These are phyloP conservation scores for Russula vinacea DNA, from an alignment of 768 basidiomycete species.

Conservation along the genomic window DNA sequence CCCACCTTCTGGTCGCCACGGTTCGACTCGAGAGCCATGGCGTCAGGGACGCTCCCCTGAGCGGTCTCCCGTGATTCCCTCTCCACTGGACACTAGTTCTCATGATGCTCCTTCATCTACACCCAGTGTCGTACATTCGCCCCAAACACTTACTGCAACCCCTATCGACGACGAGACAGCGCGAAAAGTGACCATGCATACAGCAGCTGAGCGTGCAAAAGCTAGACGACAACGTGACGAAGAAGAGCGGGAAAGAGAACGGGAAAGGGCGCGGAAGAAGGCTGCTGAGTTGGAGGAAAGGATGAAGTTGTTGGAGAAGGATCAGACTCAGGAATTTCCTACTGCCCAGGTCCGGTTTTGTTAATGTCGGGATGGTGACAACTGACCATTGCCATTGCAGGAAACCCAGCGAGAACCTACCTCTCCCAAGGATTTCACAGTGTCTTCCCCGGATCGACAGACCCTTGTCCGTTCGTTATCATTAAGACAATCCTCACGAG, in stretches of 20 bases:
- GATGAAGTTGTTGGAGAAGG: slow-evolving; percentile 43
- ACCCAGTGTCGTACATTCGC: slow-evolving; percentile 28
- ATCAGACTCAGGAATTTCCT: neutral
- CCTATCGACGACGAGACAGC: slow-evolving; percentile 51
- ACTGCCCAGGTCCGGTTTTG: slow-evolving; percentile 10
- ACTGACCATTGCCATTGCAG: slow-evolving; percentile 5
- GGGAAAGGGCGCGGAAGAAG: slow-evolving; percentile 77
- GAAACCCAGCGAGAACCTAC: slow-evolving; percentile 4
- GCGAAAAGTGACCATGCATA: slow-evolving; percentile 79
- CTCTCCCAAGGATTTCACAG: slow-evolving; percentile 4
- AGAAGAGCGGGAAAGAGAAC: slow-evolving; percentile 73
- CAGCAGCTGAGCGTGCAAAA: slow-evolving; percentile 78
- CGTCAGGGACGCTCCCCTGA: slow-evolving; percentile 25
- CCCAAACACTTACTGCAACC: slow-evolving; percentile 29
- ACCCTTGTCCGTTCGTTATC: slow-evolving; percentile 32
- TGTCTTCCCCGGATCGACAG: slow-evolving; percentile 2
- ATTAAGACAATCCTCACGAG: slow-evolving; percentile 34
- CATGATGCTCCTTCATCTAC: slow-evolving; percentile 21
- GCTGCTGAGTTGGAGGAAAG: slow-evolving; percentile 71
- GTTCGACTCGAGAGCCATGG: slow-evolving; percentile 27
- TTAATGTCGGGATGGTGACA: neutral
- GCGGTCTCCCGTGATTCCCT: slow-evolving; percentile 18
- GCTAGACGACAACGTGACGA: slow-evolving; percentile 80
- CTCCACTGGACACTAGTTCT: slow-evolving; percentile 15
- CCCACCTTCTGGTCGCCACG: slow-evolving; percentile 19